Conservation (phyloP, 2,329 filamentous ascomycete genomes). For the Chaetomium sp. region DNA sequence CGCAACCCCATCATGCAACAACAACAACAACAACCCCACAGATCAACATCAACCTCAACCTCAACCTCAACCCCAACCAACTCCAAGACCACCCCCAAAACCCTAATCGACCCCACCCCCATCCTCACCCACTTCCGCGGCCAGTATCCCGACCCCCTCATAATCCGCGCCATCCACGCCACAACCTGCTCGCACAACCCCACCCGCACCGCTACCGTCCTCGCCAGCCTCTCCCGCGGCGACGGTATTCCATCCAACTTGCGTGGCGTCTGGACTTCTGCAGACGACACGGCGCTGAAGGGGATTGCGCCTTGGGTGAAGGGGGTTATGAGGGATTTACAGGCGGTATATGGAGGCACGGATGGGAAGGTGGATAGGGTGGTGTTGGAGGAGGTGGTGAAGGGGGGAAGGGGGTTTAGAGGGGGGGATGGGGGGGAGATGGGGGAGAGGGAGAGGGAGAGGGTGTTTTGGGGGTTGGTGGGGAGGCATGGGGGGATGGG, state of each 20-base stretch:
- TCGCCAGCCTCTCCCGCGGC: constrained; percentile 7
- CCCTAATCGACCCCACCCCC: background rate
- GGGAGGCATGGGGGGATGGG: constrained; percentile 26
- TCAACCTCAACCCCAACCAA: background rate
- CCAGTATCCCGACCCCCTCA: background rate
- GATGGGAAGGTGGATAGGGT: background rate
- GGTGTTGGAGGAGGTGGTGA: background rate
- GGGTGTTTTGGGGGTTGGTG: constrained; percentile 19
- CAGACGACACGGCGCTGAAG: constrained; percentile 12
- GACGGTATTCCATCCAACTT: constrained; percentile 6
- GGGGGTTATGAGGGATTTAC: background rate
- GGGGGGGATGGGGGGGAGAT: background rate
- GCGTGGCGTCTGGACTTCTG: constrained; percentile 17
- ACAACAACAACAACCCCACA: background rate
- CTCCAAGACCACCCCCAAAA: background rate
- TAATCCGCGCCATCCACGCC: constrained; percentile 1
- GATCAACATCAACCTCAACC: background rate
- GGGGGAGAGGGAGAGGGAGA: constrained; percentile 4
- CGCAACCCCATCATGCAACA: background rate
- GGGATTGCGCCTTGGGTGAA: constrained; percentile 5
- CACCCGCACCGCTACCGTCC: background rate
- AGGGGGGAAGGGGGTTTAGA: background rate
- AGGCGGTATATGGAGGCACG: no score
- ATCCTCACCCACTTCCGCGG: background rate
- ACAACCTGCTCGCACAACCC: background rate